Conservation (phyloP, 2,329 filamentous ascomycete genomes). For the Calonectria ilicicola region DNA sequence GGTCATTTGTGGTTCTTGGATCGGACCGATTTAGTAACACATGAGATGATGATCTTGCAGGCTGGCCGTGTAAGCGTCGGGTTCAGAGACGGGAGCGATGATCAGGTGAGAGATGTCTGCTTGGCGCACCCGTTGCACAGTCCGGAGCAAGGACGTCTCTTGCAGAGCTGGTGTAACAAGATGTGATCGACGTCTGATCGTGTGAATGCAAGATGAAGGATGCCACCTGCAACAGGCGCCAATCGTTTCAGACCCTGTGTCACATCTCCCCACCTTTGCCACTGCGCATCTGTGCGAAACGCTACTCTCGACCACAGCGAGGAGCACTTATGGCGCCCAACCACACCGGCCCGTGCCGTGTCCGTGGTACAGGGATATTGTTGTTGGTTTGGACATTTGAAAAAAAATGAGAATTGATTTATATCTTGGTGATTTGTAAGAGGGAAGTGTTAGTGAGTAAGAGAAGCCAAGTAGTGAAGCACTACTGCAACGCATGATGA, state of each 20-base stretch:
- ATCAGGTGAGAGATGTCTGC: constrained; percentile 62
- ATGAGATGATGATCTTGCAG: not conserved
- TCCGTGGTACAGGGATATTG: constrained; percentile 58
- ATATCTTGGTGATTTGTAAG: constrained; percentile 31
- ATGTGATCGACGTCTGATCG: constrained; percentile 66
- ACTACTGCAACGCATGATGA: too few relatives aligned
- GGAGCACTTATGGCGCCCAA: constrained; percentile 55
- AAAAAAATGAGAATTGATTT: constrained; percentile 44
- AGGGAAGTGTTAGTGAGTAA: too few relatives aligned
- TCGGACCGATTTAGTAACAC: not conserved
- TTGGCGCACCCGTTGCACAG: constrained; percentile 58
- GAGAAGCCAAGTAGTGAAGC: too few relatives aligned
- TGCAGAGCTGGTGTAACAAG: constrained; percentile 64
- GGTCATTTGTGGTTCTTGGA: not conserved
- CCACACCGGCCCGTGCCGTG: constrained; percentile 48
- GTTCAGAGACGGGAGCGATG: constrained; percentile 56
- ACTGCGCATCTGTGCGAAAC: constrained; percentile 62
- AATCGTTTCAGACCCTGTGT: constrained; percentile 57
- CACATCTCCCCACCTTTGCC: constrained; percentile 51
- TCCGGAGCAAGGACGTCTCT: constrained; percentile 60
- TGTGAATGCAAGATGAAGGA: constrained; percentile 66
- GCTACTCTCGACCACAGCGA: constrained; percentile 48
- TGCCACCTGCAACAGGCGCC: constrained; percentile 64
- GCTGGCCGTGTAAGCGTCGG: constrained; percentile 23
- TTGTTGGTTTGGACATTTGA: constrained; percentile 47